Conservation (phyloP, 345 rosid species). For the Eucalyptus decipiens region DNA sequence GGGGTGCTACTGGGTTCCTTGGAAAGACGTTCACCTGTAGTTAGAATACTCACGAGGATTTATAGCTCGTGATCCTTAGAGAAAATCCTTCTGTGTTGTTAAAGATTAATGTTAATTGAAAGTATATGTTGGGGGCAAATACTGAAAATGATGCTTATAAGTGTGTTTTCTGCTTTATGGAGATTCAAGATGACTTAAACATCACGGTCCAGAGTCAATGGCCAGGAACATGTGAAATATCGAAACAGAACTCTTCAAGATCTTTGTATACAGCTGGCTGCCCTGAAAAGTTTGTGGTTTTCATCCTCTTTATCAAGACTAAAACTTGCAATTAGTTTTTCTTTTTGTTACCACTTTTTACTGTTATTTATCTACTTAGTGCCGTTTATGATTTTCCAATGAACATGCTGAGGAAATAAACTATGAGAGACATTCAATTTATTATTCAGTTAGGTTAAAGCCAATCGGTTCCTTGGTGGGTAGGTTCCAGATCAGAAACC, state of each 20-base stretch:
- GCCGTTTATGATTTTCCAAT: not conserved
- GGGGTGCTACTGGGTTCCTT: not conserved
- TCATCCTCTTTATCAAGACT: not conserved
- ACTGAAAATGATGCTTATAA: not conserved
- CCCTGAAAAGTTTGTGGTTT: not conserved
- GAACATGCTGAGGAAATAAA: not conserved
- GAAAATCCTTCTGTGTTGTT: not conserved
- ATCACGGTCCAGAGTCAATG: not conserved
- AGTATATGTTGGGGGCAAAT: not conserved
- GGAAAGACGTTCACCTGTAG: not conserved
- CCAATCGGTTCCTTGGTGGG: not conserved
- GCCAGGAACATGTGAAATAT: not conserved
- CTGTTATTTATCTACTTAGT: not conserved
- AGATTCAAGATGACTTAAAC: not conserved
- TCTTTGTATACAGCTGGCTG: not conserved
- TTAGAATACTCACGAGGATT: not conserved
- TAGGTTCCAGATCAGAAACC: not conserved
- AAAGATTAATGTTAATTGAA: not conserved
- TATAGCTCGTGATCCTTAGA: not conserved
- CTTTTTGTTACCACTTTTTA: not conserved
- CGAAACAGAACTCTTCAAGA: not conserved
- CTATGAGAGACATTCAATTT: not conserved
- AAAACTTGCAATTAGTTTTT: not conserved
- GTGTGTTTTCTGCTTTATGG: not conserved
- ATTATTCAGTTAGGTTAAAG: not conserved